These are phyloP conservation scores for Geoglossum cookeanum DNA, from an alignment of 2,329 filamentous ascomycete species.

Conservation along the genomic window DNA sequence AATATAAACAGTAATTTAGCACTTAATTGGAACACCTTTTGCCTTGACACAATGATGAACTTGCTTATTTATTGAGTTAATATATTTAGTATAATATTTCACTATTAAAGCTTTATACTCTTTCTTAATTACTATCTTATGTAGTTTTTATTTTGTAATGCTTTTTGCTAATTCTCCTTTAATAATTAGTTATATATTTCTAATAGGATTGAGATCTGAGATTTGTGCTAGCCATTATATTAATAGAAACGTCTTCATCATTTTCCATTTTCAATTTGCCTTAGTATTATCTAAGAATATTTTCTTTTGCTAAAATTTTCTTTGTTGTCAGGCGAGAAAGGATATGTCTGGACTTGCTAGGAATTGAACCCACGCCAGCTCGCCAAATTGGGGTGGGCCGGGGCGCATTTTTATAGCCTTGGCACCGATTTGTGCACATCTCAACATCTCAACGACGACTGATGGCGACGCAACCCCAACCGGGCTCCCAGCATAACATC, in stretches of 20 bases:
- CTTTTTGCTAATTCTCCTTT: neutral
- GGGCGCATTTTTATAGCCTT: too few relatives aligned
- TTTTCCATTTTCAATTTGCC: neutral
- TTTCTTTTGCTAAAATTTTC: too few relatives aligned
- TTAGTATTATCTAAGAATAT: neutral
- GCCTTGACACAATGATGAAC: neutral
- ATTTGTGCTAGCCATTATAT: neutral
- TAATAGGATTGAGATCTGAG: neutral
- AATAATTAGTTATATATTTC: neutral
- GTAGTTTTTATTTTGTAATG: neutral
- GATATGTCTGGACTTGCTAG: too few relatives aligned
- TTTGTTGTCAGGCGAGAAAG: neutral
- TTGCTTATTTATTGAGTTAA: neutral
- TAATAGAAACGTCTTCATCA: neutral
- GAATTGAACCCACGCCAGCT: too few relatives aligned
- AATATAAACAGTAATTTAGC: neutral
- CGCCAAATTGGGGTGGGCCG: too few relatives aligned
- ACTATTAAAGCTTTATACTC: neutral
- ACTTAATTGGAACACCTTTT: neutral
- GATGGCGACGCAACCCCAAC: neutral
- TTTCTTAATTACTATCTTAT: neutral
- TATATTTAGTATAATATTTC: neutral
- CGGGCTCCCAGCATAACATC: constrained; percentile 9
- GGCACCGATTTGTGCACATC: neutral
- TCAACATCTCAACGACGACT: neutral